These are phyloP conservation scores for Colletotrichum sp. DNA, from an alignment of 2,329 filamentous ascomycete species.

Conservation along the genomic window DNA sequence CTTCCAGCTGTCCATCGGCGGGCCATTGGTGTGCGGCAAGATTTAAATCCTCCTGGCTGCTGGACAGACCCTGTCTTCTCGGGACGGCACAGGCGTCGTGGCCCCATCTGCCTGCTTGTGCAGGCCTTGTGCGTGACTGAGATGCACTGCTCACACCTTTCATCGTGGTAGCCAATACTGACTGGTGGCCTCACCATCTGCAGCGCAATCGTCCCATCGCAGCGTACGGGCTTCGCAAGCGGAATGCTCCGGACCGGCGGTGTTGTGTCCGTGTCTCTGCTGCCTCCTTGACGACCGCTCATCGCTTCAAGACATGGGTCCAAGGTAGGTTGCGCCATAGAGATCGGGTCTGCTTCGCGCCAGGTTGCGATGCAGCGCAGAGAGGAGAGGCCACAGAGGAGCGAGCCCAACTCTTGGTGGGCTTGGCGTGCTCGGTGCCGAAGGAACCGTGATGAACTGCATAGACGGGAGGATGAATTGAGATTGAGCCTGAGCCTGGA, in stretches of 20 bases:
- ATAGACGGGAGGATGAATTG: background rate
- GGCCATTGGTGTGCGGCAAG: background rate
- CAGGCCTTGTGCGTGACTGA: background rate
- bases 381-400: background rate
- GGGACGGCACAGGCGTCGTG: background rate
- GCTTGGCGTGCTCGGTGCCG: background rate
- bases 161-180: background rate
- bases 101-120: background rate
- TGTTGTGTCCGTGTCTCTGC: background rate
- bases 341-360: background rate
- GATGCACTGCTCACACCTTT: background rate
- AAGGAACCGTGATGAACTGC: background rate
- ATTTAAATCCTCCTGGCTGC: background rate
- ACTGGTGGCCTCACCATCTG: background rate
- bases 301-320: background rate
- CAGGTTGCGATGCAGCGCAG: conserved; percentile 1
- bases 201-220: background rate
- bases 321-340: background rate
- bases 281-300: background rate
- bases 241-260: background rate
- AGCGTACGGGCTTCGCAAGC: background rate
- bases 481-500: background rate
- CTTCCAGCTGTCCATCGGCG: background rate
- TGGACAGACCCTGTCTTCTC: background rate
- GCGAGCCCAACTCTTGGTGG: background rate